These are phyloP conservation scores for Paraconiothyrium sp. DNA, from an alignment of 2,329 filamentous ascomycete genomes.

Conservation along the genomic window DNA sequence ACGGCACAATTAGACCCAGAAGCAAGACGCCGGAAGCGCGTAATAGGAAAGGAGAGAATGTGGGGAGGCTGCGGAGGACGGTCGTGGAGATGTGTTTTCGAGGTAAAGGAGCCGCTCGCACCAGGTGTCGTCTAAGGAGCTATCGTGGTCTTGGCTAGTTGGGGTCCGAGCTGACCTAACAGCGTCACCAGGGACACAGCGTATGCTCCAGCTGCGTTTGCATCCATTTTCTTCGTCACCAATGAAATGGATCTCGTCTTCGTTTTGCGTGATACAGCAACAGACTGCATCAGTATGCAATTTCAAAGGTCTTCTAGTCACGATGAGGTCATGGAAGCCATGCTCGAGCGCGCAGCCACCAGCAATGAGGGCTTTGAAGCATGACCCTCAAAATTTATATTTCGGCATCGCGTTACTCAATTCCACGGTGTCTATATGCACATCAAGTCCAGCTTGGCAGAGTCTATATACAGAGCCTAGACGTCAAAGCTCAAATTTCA, in stretches of 20 bases:
- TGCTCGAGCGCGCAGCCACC: too few species aligned
- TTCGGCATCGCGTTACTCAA: too few species aligned
- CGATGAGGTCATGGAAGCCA: not conserved
- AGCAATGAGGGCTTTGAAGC: too few species aligned
- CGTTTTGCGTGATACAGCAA: not conserved
- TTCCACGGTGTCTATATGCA: too few species aligned
- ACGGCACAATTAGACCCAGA: constrained; percentile 49
- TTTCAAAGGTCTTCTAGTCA: not conserved
- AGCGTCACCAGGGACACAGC: not conserved
- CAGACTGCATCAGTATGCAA: not conserved
- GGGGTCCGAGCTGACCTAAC: constrained; percentile 4
- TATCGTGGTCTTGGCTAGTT: constrained; percentile 9
- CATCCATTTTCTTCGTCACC: not conserved
- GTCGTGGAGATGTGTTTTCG: constrained; percentile 37
- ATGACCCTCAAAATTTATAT: too few species aligned
- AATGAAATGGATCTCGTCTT: not conserved
- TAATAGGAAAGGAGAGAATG: constrained; percentile 49
- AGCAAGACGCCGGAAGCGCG: constrained; percentile 51
- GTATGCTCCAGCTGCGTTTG: not conserved
- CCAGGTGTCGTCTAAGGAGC: constrained; percentile 18
- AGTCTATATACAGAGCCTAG: too few species aligned
- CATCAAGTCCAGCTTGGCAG: too few species aligned
- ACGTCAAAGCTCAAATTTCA: too few species aligned
- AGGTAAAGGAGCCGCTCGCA: constrained; percentile 23
- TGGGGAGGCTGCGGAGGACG: constrained; percentile 34